Evolutionary conservation across 495 filamentous ascomycete species (phyloP), one percentile per base, ranked within the genome.

Genomic region (Pyrenula aspistea): DNA sequence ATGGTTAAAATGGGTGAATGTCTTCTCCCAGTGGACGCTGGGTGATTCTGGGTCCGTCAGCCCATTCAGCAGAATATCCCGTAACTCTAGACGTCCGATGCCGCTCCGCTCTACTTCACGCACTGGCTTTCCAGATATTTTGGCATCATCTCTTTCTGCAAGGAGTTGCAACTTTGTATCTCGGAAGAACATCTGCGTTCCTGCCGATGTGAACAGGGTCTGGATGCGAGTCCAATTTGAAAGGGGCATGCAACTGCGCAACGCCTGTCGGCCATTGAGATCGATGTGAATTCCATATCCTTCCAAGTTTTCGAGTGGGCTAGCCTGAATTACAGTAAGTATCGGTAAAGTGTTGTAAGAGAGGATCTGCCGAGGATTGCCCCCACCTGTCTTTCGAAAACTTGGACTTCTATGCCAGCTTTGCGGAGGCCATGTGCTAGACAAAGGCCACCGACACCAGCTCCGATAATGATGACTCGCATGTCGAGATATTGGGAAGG

Each of bases 371-470:
- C 31, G 21, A 68, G 69, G 20, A 62, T 57, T 25, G 58, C 62
- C 24, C 56, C 55, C 53, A 54, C 57, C 57, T 77, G 67, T 47
- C 71, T 68, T 55, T 80, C 77, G 42, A 78, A 80, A 53, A 83
- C 67, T 54, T 73, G 72, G 63, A 78, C 75, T 2, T 74, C 72
- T 25, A 82, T 77, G 24, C 69, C 67, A 49, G 72, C 66, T 55
- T 77, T 72, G 31, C 73, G 68, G 2, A 83, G 69, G 21, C 71
- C 73, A 57, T 83, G 77, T 3, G 77, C 78, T 0, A 82, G 72
- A n/a, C 73, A 70, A 1, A 82, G 69, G 22, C 77, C 79, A n/a
- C 75, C 75, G 2, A 82, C 67, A 20, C 80, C 79, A 49, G 68
- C 78, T 53, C 79, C 79, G 47, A 75, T 67, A 53, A 82, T 68